Evolutionary conservation across 306 rosid genomes (phyloP), one percentile per base, ranked within the genome.

Genomic region (Ormosia emarginata): DNA sequence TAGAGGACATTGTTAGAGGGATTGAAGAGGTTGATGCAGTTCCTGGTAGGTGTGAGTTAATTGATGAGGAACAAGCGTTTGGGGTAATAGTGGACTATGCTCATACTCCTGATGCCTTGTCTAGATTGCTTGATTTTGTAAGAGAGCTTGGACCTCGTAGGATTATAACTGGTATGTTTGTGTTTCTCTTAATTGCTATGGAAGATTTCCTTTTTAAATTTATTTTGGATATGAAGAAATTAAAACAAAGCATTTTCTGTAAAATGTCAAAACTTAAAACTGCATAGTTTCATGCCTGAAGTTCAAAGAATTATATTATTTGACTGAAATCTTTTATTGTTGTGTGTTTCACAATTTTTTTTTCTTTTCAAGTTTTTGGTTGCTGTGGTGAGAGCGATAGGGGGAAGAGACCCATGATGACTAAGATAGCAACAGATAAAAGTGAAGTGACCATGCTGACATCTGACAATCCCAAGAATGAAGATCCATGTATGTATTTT

Each of bases 71-170:
- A 81, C 98, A 93, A 75, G 94, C 99, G 0, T 95, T 85, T 87
- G 98, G 99, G 77, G 99, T 93, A 58, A 87, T 95, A 73, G 99
- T 95, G 81, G 99, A 95, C 87, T 91, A 91, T 90, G 99, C 99
- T 80, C 89, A 86, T 24, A 90, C 97, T n/a, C 96, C 98, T 40
- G 94, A 90, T 79, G 91, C 92, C 76, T 86, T 95, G 89, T 95
- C 99, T 85, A 91, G 98, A 80, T 85, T 95, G 53, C 93, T 95
- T 71, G 98, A 95, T 87, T 90, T 87, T 39, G 96, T 95, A 37
- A 90, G 96, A 90, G 99, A 93, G 93, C 97, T 95, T 84, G 91
- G 94, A 82, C 90, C 94, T 59, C 90, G 88, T 90, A 88, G 98
- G 90, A 67, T 93, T 40, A 93, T 95, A 59, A 95, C 97, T 40